A percentile compares a stretch with the other conserved stretches of the same genome.
phyloP scores from a whole-genome alignment of 2,329 filamentous ascomycete species.

The Ceratocystis eucalypticola region DNA sequence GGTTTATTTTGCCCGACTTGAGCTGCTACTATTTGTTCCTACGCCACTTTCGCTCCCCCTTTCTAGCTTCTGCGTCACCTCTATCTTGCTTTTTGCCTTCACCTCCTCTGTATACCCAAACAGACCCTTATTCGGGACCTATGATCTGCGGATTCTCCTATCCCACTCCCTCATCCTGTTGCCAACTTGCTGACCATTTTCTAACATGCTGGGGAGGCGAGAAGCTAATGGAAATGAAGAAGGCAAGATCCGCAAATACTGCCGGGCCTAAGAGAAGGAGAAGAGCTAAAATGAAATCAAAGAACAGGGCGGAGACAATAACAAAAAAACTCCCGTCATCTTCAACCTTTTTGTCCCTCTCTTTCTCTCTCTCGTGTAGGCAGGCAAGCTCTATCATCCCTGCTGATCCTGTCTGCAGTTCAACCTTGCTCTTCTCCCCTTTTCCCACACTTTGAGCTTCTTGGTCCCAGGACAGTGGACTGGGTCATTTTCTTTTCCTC shows the following conservation, averaged over 20 bases:
- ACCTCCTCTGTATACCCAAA: neutral
- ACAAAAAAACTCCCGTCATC: neutral
- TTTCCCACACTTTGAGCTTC: neutral
- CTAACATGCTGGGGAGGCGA: neutral
- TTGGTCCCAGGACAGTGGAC: conserved; percentile 2
- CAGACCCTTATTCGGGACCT: neutral
- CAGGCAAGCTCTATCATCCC: neutral
- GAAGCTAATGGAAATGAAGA: neutral
- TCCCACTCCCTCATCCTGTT: neutral
- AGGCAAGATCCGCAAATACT: neutral
- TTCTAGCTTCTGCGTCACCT: neutral
- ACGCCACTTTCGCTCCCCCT: neutral
- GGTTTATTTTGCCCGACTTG: neutral
- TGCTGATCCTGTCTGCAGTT: neutral
- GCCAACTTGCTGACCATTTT: neutral
- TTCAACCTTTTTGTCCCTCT: neutral
- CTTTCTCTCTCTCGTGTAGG: neutral
- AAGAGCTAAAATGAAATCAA: neutral
- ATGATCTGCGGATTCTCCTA: neutral
- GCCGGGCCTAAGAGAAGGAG: neutral
- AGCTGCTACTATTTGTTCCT: neutral
- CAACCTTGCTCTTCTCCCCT: conserved; percentile 1
- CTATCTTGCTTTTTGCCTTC: neutral
- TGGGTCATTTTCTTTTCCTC: neutral
- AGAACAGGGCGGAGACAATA: neutral